Base-by-base conservation (phyloP, 2,329 filamentous ascomycete species). In the Penicillium nordicum region DNA sequence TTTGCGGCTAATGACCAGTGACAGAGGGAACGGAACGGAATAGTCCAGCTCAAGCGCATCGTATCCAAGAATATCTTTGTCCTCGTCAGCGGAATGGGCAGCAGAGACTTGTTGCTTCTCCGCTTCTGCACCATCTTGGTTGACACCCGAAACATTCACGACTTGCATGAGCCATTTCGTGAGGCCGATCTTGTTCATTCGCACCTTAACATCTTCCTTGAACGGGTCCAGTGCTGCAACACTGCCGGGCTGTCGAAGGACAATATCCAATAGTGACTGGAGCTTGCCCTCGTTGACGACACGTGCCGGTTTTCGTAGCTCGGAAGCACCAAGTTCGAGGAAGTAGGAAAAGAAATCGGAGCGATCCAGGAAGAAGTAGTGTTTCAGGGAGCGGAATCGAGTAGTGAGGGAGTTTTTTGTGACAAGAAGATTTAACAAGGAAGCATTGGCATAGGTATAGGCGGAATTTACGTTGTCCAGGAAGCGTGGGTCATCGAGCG, bases 301-400 rank as follows among this genome's bases (percentile, higher is more conserved):
- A 70, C 91, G 91, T 57, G 92, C 90, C 32, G 89, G 88, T 71
- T 97, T 97, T 67, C 90, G 89, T 57, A 99, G 81, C 75, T 99
- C 94, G 1, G 92, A 92, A 30, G 89, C 82, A 53, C 91, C 87
- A 21, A 99, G 85, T 70, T 99, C 94, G 57, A 99, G 86, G 73
- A 99, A 99, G 75, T 97, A 96, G 3, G 92, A 92, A 74, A 99
- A 97, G 78, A 96, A 99, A 73, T 99, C 94, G 34, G 94, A 97
- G 9, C 92, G 89, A 67, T 97, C 93, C 60, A 99, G 86, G 80
- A 99, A 99, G 79, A 97, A 99, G 78, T 99, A 99, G 75, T 99
- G 94, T 73, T 99, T 99, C 38, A 99, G 80, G 14, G 93, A 97
- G 44, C 88, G 86, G 55, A 99, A 82, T 37, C 94, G 85, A 29